Percentiles rank a stretch among this genome's conserved stretches.
Conservation (phyloP, 2,329 filamentous ascomycete genomes). For the Malbranchea cinnamomea region DNA sequence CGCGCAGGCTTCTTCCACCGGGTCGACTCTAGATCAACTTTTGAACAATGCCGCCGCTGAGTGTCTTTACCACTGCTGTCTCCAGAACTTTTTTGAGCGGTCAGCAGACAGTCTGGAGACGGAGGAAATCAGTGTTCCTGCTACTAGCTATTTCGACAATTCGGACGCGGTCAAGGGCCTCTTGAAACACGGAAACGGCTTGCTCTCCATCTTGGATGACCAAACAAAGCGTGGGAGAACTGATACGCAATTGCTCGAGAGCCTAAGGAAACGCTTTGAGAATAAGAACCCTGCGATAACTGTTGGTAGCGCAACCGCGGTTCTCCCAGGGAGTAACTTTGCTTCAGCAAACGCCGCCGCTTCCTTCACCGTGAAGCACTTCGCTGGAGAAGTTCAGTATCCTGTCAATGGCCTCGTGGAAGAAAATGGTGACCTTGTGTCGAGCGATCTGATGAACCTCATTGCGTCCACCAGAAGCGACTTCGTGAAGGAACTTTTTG, state of each 20-base stretch:
- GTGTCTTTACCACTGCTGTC: slow-evolving; percentile 77
- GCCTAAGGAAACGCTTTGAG: slow-evolving; percentile 80
- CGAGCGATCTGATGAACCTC: slow-evolving; percentile 87
- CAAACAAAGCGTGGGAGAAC: slow-evolving; percentile 81
- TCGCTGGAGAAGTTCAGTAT: slow-evolving; percentile 93
- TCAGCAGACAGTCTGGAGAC: slow-evolving; percentile 88
- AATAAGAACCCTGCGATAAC: slow-evolving; percentile 84
- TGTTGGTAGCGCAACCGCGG: slow-evolving; percentile 58
- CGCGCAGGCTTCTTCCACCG: slow-evolving; percentile 66
- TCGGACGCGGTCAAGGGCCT: slow-evolving; percentile 85
- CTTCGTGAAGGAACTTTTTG: slow-evolving; percentile 81
- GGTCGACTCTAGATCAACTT: slow-evolving; percentile 77
- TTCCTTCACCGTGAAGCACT: slow-evolving; percentile 83
- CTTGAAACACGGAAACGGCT: slow-evolving; percentile 79
- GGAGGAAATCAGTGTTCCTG: slow-evolving; percentile 78
- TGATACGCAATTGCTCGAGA: slow-evolving; percentile 81
- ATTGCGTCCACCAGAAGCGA: slow-evolving; percentile 76
- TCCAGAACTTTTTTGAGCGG: slow-evolving; percentile 91
- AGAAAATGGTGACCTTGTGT: slow-evolving; percentile 92
- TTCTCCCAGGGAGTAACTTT: slow-evolving; percentile 79
- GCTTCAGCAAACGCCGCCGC: slow-evolving; percentile 65
- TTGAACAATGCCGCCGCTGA: slow-evolving; percentile 91
- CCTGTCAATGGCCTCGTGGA: slow-evolving; percentile 74
- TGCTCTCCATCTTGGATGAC: slow-evolving; percentile 89
- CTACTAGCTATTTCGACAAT: slow-evolving; percentile 96